Evolutionary conservation across 2,329 filamentous ascomycete species (phyloP).

Genomic region (Aureobasidium sp.): DNA sequence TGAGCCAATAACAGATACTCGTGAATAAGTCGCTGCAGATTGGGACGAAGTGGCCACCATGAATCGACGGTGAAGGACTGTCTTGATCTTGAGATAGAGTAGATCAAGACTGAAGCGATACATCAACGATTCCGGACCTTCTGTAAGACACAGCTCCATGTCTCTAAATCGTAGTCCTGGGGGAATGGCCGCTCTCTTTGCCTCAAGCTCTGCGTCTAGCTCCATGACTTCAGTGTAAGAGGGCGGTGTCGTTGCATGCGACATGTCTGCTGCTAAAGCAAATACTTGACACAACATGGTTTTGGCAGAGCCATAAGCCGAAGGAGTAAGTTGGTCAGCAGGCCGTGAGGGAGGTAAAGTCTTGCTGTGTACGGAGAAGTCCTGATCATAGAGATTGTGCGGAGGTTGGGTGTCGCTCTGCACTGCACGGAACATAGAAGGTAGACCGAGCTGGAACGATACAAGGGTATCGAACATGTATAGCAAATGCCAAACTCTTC

Average conservation of each 20-base stretch:
- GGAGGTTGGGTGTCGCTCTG: constrained; percentile 38
- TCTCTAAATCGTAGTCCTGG: constrained; percentile 30
- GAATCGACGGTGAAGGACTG: constrained; percentile 48
- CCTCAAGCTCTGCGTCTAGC: constrained; percentile 30
- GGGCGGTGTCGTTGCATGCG: constrained; percentile 30
- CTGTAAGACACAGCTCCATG: constrained; percentile 37
- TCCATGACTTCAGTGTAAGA: constrained; percentile 31
- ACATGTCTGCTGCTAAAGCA: constrained; percentile 32
- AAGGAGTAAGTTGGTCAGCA: constrained; percentile 27
- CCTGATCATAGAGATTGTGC: constrained; percentile 37
- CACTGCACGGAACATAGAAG: constrained; percentile 38
- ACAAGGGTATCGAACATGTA: constrained; percentile 39
- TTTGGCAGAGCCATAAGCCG: constrained; percentile 31
- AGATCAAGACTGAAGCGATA: constrained; percentile 44
- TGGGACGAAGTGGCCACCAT: constrained; percentile 26
- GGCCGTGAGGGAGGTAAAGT: constrained; percentile 31
- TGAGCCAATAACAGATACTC: constrained; percentile 39
- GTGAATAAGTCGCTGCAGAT: constrained; percentile 33
- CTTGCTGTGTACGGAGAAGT: constrained; percentile 31
- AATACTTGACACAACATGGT: constrained; percentile 28
- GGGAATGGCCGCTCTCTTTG: constrained; percentile 29
- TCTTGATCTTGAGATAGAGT: constrained; percentile 43
- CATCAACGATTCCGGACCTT: constrained; percentile 45
- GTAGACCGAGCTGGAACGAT: constrained; percentile 42
- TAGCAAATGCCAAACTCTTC: constrained; percentile 36